Percentiles rank a stretch among this genome's conserved stretches.
Evolutionary conservation across 352 stramenopile genomes (phyloP).

Genomic region (Thalassiosira sp.): DNA sequence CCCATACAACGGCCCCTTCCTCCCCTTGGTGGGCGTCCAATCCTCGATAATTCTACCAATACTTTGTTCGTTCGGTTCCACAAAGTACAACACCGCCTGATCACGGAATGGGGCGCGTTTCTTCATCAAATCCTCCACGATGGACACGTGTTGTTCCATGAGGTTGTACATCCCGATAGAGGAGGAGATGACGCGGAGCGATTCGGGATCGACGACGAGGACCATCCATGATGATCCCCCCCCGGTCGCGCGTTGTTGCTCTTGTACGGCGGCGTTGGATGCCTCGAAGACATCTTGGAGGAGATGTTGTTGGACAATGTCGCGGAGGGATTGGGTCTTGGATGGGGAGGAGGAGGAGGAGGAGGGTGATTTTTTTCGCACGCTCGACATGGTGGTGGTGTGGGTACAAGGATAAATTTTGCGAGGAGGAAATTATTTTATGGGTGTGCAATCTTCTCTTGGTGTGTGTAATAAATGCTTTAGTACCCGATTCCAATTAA

Average conservation of each 20-base stretch:
- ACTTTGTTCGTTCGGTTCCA: slow-evolving; percentile 87
- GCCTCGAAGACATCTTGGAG: slow-evolving; percentile 42
- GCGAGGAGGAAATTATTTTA: too few relatives aligned
- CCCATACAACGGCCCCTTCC: slow-evolving; percentile 88
- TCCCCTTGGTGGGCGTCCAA: slow-evolving; percentile 64
- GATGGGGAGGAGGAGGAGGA: too few relatives aligned
- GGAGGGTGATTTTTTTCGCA: too few relatives aligned
- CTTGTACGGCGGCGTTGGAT: slow-evolving; percentile 18
- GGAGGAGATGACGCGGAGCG: slow-evolving; percentile 91
- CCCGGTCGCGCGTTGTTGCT: slow-evolving; percentile 2
- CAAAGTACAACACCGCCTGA: slow-evolving; percentile 96
- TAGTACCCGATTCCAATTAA: too few relatives aligned
- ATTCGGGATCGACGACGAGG: slow-evolving; percentile 93
- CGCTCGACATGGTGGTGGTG: too few relatives aligned
- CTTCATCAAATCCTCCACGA: slow-evolving; percentile 95
- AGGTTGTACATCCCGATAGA: slow-evolving; percentile 98
- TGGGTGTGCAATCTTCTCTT: too few relatives aligned
- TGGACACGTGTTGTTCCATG: slow-evolving; percentile 94
- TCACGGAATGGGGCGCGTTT: slow-evolving; percentile 93
- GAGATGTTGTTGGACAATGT: slow-evolving; percentile 45
- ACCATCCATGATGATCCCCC: slow-evolving; percentile 81
- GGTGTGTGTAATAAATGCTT: too few relatives aligned
- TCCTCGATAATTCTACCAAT: slow-evolving; percentile 87
- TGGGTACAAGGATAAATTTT: too few relatives aligned
- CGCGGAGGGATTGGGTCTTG: slow-evolving; percentile 31